A percentile compares a stretch with the other conserved stretches of the same genome.
phyloP scores from a whole-genome alignment of 495 filamentous ascomycete species.

The Neurospora pannonica region DNA sequence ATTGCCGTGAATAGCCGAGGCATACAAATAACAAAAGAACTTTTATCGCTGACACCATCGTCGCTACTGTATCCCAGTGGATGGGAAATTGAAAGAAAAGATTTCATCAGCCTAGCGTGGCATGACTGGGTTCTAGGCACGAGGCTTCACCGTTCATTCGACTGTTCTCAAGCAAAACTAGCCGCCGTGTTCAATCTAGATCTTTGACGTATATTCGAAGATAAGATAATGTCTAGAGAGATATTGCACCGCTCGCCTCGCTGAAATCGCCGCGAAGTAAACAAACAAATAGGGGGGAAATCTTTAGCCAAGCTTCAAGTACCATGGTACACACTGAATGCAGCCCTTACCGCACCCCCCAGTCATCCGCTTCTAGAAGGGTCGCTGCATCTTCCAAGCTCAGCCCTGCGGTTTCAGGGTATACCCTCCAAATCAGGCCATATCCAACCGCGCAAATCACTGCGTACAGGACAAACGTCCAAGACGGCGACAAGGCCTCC shows the following conservation, averaged over 20 bases:
- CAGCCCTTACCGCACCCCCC: slow-evolving; percentile 49
- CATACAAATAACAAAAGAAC: background rate
- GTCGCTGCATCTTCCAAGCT: slow-evolving; percentile 72
- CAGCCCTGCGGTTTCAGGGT: slow-evolving; percentile 78
- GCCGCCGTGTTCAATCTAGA: background rate
- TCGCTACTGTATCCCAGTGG: background rate
- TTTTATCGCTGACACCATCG: background rate
- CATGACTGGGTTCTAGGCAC: background rate
- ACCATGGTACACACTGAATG: background rate
- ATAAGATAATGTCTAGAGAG: background rate
- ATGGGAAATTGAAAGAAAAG: background rate
- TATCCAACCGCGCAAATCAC: slow-evolving; percentile 59
- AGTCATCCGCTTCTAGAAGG: slow-evolving; percentile 58
- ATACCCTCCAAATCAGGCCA: slow-evolving; percentile 57
- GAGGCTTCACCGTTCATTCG: background rate
- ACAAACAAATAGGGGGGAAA: background rate
- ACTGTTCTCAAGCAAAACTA: background rate
- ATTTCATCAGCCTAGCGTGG: background rate
- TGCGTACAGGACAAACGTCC: slow-evolving; percentile 72
- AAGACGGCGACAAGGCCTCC: slow-evolving; percentile 61
- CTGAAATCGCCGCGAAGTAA: background rate
- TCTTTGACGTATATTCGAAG: background rate
- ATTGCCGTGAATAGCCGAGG: background rate
- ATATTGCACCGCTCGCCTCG: background rate
- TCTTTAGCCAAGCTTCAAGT: background rate